Conservation (phyloP, 1,284 basidiomycete genomes). For the Rhodotorula sp. region DNA sequence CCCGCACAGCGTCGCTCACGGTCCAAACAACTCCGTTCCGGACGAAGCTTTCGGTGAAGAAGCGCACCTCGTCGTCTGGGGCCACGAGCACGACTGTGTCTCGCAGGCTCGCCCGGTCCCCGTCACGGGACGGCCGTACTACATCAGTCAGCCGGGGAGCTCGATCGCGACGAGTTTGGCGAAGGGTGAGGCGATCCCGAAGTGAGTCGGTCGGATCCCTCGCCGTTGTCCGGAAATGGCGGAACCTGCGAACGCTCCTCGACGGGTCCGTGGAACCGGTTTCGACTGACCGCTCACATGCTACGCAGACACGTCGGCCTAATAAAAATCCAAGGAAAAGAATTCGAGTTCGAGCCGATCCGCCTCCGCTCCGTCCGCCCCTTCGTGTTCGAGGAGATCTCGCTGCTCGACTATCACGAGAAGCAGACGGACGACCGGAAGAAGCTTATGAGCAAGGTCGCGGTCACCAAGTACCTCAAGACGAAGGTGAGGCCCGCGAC, state of each 20-base stretch:
- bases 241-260: too few relatives aligned
- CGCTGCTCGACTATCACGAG: conserved; percentile 70
- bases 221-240: neutral
- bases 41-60: conserved; percentile 97
- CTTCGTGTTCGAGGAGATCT: conserved; percentile 85
- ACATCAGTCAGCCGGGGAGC: conserved; percentile 91
- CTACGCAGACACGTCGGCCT: conserved; percentile 81
- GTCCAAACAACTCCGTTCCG: conserved; percentile 86
- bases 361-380: conserved; percentile 88
- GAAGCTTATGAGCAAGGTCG: conserved; percentile 73
- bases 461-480: conserved; percentile 75
- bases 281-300: neutral
- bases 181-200: conserved; percentile 82
- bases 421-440: conserved; percentile 60
- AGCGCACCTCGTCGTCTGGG: conserved; percentile 92
- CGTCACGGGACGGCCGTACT: conserved; percentile 87
- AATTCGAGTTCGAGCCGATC: conserved; percentile 80
- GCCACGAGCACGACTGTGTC: conserved; percentile 93
- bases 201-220: conserved; percentile 57
- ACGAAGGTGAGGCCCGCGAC: conserved; percentile 56
- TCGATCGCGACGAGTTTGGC: conserved; percentile 90
- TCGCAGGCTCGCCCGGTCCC: conserved; percentile 78
- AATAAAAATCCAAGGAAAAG: conserved; percentile 76
- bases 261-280: neutral
- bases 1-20: conserved; percentile 74